phyloP scores from a whole-genome alignment of 305 asterid genomes.

The Fraxinus greggii region DNA sequence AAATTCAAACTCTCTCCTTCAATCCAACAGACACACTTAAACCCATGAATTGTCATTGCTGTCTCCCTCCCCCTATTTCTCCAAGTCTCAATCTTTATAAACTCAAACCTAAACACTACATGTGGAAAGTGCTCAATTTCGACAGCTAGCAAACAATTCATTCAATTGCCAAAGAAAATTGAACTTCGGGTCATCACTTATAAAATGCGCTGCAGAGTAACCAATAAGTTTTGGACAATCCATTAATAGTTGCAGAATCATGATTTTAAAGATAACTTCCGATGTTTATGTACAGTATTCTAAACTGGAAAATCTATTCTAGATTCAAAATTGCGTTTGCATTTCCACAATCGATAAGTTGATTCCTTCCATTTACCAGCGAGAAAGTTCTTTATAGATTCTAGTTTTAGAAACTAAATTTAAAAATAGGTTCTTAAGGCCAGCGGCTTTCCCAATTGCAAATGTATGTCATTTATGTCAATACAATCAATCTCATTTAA shows the following conservation, averaged over 20 bases:
- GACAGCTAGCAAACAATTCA: conserved; percentile 5
- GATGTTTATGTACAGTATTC: neutral
- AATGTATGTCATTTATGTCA: neutral
- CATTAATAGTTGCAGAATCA: neutral
- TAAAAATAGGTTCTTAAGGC: neutral
- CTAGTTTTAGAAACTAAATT: neutral
- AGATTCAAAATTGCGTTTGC: neutral
- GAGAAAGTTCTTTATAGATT: neutral
- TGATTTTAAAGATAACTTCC: neutral
- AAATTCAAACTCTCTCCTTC: neutral
- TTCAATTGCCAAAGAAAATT: neutral
- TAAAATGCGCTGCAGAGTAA: neutral
- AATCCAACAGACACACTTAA: neutral
- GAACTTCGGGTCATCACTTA: neutral
- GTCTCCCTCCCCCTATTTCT: neutral
- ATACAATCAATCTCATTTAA: neutral
- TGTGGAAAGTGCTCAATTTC: neutral
- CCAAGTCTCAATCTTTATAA: neutral
- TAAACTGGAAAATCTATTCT: neutral
- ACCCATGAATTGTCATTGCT: neutral
- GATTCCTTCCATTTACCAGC: neutral
- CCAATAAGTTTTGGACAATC: neutral
- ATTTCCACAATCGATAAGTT: neutral
- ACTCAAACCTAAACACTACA: neutral
- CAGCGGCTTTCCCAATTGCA: neutral